Evolutionary conservation across 2,329 filamentous ascomycete genomes (phyloP).

Genomic region (Verticillium longisporum): DNA sequence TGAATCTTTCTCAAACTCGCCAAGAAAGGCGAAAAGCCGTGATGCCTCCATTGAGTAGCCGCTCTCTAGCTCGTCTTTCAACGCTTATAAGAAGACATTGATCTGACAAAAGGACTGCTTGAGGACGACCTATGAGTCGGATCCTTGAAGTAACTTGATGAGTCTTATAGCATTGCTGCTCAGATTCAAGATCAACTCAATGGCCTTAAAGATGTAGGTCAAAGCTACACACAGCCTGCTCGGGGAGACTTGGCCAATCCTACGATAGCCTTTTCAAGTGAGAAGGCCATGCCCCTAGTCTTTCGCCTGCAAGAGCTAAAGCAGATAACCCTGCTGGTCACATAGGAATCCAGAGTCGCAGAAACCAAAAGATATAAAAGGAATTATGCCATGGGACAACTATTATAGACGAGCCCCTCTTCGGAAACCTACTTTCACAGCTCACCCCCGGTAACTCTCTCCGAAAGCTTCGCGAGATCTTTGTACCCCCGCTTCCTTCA

Average conservation of each 20-base stretch:
- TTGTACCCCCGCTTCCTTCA: too few relatives aligned
- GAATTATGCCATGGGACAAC: background rate
- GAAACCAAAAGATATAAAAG: background rate
- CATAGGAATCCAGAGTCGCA: background rate
- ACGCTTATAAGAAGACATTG: background rate
- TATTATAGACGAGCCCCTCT: background rate
- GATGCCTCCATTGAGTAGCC: background rate
- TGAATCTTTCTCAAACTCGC: background rate
- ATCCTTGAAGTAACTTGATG: background rate
- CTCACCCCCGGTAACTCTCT: too few relatives aligned
- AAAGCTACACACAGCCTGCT: background rate
- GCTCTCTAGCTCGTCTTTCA: background rate
- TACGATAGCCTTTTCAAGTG: conserved; percentile 1
- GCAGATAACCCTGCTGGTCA: background rate
- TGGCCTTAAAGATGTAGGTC: background rate
- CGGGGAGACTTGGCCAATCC: background rate
- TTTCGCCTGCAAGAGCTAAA: background rate
- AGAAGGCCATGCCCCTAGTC: conserved; percentile 1
- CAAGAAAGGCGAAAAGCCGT: background rate
- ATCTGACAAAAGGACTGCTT: background rate
- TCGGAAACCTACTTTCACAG: background rate
- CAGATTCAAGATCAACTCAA: background rate
- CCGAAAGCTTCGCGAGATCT: too few relatives aligned
- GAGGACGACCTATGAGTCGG: background rate
- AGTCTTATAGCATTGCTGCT: background rate